Base-by-base conservation (phyloP, 2,329 filamentous ascomycete genomes). In the Trichophyton simii region DNA sequence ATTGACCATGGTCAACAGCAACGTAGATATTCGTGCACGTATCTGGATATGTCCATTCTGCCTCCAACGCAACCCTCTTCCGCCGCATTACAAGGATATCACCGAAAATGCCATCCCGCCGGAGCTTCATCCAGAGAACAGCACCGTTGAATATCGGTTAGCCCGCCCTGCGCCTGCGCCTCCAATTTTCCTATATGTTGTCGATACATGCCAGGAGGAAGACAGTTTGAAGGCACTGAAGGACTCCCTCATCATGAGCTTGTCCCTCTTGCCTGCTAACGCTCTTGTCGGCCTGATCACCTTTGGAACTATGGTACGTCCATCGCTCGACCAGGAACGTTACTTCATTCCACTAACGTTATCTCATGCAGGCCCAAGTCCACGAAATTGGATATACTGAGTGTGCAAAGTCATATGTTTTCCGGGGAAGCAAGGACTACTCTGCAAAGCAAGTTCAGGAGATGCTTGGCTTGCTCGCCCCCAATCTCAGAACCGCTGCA, bases 401-500 rank as follows among this genome's bases (percentile, higher is more conserved):
- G 76, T 99, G 94, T 76, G 90, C 94, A 66, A 99, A 97, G 77
- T 96, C 92, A 4, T 99, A 96, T 70, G 94, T 99, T 48, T 99
- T 99, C 82, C 85, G 92, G 61, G 94, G 94, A 44, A 96, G 86
- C 80, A 99, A 97, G 79, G 94, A 99, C 71, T 99, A 99, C 75
- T 83, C 86, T n/a, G 89, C 91, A 60, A 97, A 97, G 78, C 91
- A 97, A 73, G 91, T 99, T n/a, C 92, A 97, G 75, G 94, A 99
- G 72, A 99, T 99, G 94, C 86, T 99, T 58, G 94, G 91, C 31
- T 81, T 96, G 60, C 80, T 86, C 57, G 83, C 87, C 20, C 80
- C 88, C 25, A 84, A 85, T 41, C 74, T 90, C 65, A 85, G 94
- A 66, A 90, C 91, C 46, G 78, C 82, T 71, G 84, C 88, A 75